Conservation (phyloP, 768 basidiomycete genomes). For the Baorangia bicolor region DNA sequence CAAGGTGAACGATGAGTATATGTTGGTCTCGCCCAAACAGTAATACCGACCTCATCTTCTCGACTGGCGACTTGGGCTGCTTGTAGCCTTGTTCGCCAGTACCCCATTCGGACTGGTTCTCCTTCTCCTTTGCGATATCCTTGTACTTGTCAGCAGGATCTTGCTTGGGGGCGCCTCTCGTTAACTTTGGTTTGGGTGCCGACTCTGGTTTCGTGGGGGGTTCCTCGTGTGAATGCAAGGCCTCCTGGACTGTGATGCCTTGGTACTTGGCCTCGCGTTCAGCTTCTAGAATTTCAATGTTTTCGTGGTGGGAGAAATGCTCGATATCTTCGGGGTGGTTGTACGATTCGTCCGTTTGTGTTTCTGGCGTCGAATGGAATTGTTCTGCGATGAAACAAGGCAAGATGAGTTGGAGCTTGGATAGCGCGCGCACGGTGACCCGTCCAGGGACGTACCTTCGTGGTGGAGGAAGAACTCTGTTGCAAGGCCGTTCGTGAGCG, state of each 20-base stretch:
- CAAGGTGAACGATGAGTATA: slow-evolving; percentile 3
- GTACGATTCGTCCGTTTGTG: slow-evolving; percentile 94
- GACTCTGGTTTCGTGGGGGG: slow-evolving; percentile 20
- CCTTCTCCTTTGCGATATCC: slow-evolving; percentile 50
- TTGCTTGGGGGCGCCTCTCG: slow-evolving; percentile 58
- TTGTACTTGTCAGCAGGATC: slow-evolving; percentile 65
- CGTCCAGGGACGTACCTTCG: slow-evolving; percentile 62
- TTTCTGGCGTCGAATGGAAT: slow-evolving; percentile 95
- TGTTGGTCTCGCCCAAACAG: not conserved
- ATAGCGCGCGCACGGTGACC: too few relatives aligned
- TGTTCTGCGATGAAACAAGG: slow-evolving; percentile 51
- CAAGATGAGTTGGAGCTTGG: not conserved
- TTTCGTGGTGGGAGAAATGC: slow-evolving; percentile 87
- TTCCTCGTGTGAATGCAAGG: slow-evolving; percentile 52
- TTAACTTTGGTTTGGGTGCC: slow-evolving; percentile 48
- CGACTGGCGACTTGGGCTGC: slow-evolving; percentile 66
- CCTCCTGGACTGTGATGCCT: slow-evolving; percentile 77
- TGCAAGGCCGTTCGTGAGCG: not conserved
- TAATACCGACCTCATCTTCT: slow-evolving; percentile 64
- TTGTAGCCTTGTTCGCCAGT: slow-evolving; percentile 68
- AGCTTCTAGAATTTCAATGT: slow-evolving; percentile 81
- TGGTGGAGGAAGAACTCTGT: slow-evolving; percentile 95
- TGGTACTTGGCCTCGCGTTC: slow-evolving; percentile 82
- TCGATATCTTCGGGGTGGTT: slow-evolving; percentile 90
- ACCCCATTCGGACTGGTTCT: slow-evolving; percentile 67